These are phyloP conservation scores for Vitis rotundifolia DNA, from an alignment of 164 flowering plant species.

Conservation along the genomic window DNA sequence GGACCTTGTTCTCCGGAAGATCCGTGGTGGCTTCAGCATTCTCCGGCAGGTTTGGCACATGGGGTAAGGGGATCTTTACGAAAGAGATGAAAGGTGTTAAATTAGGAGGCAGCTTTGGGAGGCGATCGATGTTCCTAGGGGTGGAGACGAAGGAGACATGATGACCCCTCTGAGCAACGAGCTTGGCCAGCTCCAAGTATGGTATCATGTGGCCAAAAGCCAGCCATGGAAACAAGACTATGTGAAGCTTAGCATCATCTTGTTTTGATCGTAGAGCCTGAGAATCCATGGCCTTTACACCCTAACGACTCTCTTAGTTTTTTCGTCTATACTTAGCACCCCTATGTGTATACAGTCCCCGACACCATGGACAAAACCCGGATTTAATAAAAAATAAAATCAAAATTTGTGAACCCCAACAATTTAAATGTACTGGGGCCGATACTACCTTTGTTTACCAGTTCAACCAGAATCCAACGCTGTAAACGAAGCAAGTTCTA, in stretches of 20 bases:
- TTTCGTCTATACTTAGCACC: no score
- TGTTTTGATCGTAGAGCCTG: no score
- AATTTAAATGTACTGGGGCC: no score
- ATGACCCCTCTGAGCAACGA: slow-evolving; percentile 38
- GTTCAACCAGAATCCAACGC: no score
- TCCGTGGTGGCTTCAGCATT: slow-evolving; percentile 51
- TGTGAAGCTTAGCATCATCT: slow-evolving; percentile 19
- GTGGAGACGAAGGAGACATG: slow-evolving; percentile 32
- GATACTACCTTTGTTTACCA: no score
- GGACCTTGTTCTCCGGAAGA: slow-evolving; percentile 22
- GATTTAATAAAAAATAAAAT: no score
- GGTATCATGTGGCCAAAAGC: slow-evolving; percentile 44
- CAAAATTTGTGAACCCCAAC: no score
- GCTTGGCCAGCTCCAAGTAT: slow-evolving; percentile 28
- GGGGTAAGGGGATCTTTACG: slow-evolving; percentile 37
- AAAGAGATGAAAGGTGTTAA: slow-evolving; percentile 16
- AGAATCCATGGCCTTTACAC: not conserved
- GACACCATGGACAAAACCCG: no score
- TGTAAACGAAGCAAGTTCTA: no score
- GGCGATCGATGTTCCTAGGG: slow-evolving; percentile 35
- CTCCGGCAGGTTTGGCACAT: slow-evolving; percentile 24
- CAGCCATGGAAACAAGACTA: slow-evolving; percentile 43
- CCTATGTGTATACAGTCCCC: no score
- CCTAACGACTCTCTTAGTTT: no score
- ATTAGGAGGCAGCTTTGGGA: slow-evolving; percentile 16